Base-by-base conservation (phyloP, 352 stramenopile genomes). In the Phytophthora idaei region DNA sequence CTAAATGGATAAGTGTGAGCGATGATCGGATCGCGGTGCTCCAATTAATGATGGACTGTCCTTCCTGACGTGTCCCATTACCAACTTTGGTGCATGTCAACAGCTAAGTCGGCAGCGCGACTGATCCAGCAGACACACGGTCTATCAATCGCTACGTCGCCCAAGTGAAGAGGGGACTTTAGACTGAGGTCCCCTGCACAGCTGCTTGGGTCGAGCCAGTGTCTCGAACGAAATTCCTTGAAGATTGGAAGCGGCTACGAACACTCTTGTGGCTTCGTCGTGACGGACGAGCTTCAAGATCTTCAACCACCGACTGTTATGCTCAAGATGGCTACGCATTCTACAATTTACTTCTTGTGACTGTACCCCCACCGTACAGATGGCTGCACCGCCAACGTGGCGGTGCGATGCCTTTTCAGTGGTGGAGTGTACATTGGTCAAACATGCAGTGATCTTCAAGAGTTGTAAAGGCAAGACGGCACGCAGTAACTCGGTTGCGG, bases 171-270 rank as follows among this genome's bases (percentile, higher is more conserved):
- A 27, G 48, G 46, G 36, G 39, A 57, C 55, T 53, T 21, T 57
- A 31, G 54, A 53, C 55, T 51, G 52, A 47, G 57, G 55, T 34
- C 47, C 47, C 17, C 32, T 2, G 47, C 9, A 57, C 29, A 76
- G 58, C 25, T 64, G 39, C 48, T 61, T 66, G 27, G 61, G 47
- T 56, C 44, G 50, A 49, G 14, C 8, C 44, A 17, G 29, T 49
- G 45, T 59, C 61, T 64, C 61, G 61, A 64, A 69, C 41, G 61
- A 69, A 58, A 64, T 69, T 69, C 47, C 17, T 64, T 69, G 54
- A 69, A 69, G 31, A 41, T 36, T 14, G 27, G 62, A 55, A 69
- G 28, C 28, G 21, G 65, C 47, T 47, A 27, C 57, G 63, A 63
- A 67, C 25, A 52, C 57, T 62, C 57, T 61, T 42, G 36, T 42